Percentiles rank a stretch among this genome's conserved stretches.
phyloP scores from a whole-genome alignment of 2,329 filamentous ascomycete genomes.

The Monilinia vaccinii-corymbosi region DNA sequence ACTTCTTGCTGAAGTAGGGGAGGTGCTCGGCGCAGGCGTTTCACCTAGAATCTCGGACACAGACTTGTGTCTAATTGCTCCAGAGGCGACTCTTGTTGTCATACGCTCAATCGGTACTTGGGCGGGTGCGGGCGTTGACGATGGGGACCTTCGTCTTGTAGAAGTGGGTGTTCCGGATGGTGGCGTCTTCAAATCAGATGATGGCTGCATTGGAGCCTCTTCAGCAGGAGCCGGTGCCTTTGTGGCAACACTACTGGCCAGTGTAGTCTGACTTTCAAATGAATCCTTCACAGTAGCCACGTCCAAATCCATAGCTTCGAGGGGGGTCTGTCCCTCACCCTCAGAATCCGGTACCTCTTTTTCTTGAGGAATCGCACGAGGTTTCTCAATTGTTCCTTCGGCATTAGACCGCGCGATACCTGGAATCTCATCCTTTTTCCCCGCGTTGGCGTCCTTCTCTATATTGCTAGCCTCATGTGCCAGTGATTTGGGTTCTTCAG shows the following conservation, averaged over 20 bases:
- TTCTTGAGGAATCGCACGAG: constrained; percentile 9
- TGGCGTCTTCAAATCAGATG: constrained; percentile 12
- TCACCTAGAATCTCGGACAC: constrained; percentile 64
- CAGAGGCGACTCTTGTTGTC: constrained; percentile 61
- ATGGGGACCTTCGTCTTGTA: constrained; percentile 20
- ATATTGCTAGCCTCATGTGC: neutral
- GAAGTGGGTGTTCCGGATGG: constrained; percentile 14
- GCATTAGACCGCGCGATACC: neutral
- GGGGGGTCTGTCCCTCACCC: constrained; percentile 19
- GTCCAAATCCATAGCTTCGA: constrained; percentile 26
- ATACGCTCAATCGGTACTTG: constrained; percentile 41
- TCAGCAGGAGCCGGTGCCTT: neutral
- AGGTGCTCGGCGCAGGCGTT: constrained; percentile 35
- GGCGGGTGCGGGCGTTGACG: constrained; percentile 22
- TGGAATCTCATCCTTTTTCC: neutral
- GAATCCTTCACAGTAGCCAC: constrained; percentile 22
- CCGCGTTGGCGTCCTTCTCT: neutral
- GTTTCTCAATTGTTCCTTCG: constrained; percentile 8
- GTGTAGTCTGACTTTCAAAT: constrained; percentile 18
- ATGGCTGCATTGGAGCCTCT: neutral
- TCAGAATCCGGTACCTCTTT: constrained; percentile 25
- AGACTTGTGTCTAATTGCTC: constrained; percentile 61
- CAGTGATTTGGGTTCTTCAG: neutral
- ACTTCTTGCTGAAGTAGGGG: constrained; percentile 14
- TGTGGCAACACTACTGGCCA: constrained; percentile 7